A percentile compares a stretch with the other conserved stretches of the same genome.
These are phyloP conservation scores for Glycyrrhiza uralensis DNA, from an alignment of 306 rosid genomes.

Conservation along the genomic window DNA sequence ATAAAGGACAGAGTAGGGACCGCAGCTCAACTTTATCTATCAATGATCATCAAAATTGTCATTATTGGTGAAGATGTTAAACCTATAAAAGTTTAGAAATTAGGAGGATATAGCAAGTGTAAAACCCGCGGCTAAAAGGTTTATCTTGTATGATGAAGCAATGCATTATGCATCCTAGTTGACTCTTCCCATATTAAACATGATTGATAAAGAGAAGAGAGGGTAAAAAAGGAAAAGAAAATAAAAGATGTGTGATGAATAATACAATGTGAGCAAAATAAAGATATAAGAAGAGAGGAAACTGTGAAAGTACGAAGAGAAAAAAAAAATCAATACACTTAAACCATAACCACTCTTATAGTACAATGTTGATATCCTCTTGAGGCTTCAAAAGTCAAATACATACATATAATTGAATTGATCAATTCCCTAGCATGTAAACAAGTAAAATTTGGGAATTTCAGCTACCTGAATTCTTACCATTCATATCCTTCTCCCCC, in stretches of 20 bases:
- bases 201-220: no score
- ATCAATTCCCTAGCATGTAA: neutral
- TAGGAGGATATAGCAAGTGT: neutral
- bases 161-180: neutral
- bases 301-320: no score
- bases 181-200: neutral
- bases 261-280: no score
- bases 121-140: neutral
- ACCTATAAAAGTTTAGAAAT: no score
- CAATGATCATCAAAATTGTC: no score
- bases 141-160: neutral
- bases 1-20: slow-evolving; percentile 1
- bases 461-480: neutral
- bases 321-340: no score
- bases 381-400: neutral
- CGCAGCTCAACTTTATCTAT: neutral
- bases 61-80: no score
- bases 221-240: no score
- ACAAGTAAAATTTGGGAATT: neutral
- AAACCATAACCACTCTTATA: no score
- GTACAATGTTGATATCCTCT: neutral
- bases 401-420: neutral
- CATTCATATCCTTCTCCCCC: neutral
- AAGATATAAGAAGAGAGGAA: no score
- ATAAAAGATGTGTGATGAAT: no score